Evolutionary conservation across 2,329 filamentous ascomycete genomes (phyloP).

Genomic region (Beauveria brongniartii): DNA sequence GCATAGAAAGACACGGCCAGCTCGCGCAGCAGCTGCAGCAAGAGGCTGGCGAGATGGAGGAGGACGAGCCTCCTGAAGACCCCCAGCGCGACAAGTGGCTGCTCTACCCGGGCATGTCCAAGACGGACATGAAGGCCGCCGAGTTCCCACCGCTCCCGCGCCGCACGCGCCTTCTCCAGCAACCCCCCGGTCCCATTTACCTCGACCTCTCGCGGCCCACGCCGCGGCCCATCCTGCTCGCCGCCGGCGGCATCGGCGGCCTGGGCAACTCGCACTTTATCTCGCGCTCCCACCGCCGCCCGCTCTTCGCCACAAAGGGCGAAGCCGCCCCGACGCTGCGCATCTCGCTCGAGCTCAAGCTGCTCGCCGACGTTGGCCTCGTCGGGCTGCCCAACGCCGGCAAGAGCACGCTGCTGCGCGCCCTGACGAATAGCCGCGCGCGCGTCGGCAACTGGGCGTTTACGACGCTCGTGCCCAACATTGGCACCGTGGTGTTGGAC

Average conservation of each 20-base stretch:
- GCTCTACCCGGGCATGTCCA: conserved; percentile 69
- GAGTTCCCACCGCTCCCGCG: conserved; percentile 43
- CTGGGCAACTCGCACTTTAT: conserved; percentile 91
- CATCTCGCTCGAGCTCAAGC: conserved; percentile 83
- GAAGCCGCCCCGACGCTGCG: conserved; percentile 70
- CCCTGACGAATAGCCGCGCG: conserved; percentile 80
- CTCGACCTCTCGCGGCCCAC: conserved; percentile 71
- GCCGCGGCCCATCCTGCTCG: conserved; percentile 74
- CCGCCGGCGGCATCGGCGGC: conserved; percentile 80
- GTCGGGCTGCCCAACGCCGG: conserved; percentile 94
- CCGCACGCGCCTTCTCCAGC: conserved; percentile 49
- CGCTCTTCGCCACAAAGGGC: conserved; percentile 83
- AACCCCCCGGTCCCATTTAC: conserved; percentile 64
- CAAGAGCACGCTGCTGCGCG: conserved; percentile 84
- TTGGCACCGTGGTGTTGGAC: conserved; percentile 91
- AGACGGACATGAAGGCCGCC: conserved; percentile 55
- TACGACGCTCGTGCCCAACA: conserved; percentile 89
- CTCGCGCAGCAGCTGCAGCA: conserved; percentile 1
- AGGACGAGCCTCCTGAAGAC: conserved; percentile 27
- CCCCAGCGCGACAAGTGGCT: conserved; percentile 67
- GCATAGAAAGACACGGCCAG: neutral
- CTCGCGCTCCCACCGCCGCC: conserved; percentile 63
- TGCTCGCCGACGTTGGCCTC: conserved; percentile 88
- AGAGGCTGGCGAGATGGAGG: conserved; percentile 30
- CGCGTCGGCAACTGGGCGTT: conserved; percentile 94